Evolutionary conservation across 257 asterid species (phyloP), one percentile per base, ranked within the genome.

Genomic region (Capsicum chinense): DNA sequence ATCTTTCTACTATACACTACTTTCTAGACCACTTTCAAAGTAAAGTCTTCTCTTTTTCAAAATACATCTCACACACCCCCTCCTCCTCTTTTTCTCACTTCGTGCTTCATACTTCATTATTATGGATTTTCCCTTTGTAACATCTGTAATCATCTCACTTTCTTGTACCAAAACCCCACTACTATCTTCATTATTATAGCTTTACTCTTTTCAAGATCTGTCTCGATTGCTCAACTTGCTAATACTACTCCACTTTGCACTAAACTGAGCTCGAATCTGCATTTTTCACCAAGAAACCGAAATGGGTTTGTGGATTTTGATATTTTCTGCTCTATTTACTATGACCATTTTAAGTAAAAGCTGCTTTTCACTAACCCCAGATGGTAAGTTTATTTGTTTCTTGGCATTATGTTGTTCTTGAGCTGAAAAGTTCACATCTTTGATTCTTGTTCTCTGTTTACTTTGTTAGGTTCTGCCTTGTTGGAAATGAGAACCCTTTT

Each of bases 401-500:
- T 79, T 52, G n/a, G 42, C 44, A 54, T 85, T 76, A 19, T 50
- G 26, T 54, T 76, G 73, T 33, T 62, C 9, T 85, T 64, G 2
- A 70, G 81, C 58, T 68, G 35, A 83, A 83, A 59, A 12, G 57
- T 13, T 64, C 19, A 3, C 9, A 1, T 10, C n/a, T 76, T 80
- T 83, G 44, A n/a, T 78, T 70, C 19, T 26, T 44, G 15, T 68
- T 58, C 26, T 6, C 56, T 35, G 59, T 16, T 17, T 80, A 4
- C 8, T 4, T 83, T 50, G 21, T 83, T 85, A 97, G 98, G 99
- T 67, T 81, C 92, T 67, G 58, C 94, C 21, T 85, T 97, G 93
- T 86, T 97, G 99, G 99, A 94, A 84, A 90, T 97, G 90, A 95
- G 89, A 85, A 88, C 86, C 62, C 86, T 93, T 83, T 89, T 97